Base-by-base conservation (phyloP, 2,329 filamentous ascomycete species). In the Hymenoscyphus infarciens region DNA sequence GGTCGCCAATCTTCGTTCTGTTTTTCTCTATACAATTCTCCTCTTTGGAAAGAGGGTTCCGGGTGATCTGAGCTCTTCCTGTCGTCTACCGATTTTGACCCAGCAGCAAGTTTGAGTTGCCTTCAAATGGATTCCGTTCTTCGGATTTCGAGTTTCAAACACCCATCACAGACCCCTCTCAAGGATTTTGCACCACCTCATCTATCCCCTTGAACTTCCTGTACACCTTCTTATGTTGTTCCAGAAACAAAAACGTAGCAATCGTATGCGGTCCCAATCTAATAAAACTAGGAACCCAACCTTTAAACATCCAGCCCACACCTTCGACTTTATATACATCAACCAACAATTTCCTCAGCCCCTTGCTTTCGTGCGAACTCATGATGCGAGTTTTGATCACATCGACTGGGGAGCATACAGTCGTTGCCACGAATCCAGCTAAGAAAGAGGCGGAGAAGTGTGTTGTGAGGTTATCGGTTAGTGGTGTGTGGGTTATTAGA, bases 331-430 rank as follows among this genome's bases (percentile, higher is more conserved):
- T 82, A 67, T 87, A 90, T 35, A 93, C 87, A 54, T 90, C 86
- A 52, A 79, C 77, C 60, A 96, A 77, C 25, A 92, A 75, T 61
- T 78, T 79, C 2, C 83, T 67, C 33, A 95, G 76, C 29, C 83
- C 80, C 67, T 83, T 71, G 39, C 76, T 77, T 66, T 83, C 81
- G 35, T 79, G 74, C 2, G 87, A 83, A 65, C 87, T 89, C 92
- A 96, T 96, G 71, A 96, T 85, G 27, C 90, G 82, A 10, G 92
- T 96, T 81, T 96, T 96, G 77, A 96, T 87, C 33, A 96, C 92
- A 75, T 96, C 92, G 58, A 96, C 87, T 0, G 92, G 92, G 62
- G 87, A 92, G 68, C 90, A 95, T 13, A 94, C 84, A 0, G 91
- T 95, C 1, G 92, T 94, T 4, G 92, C 92, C 6, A 92, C 88